A percentile compares a stretch with the other conserved stretches of the same genome.
phyloP scores from a whole-genome alignment of 2,329 filamentous ascomycete genomes.

The Phoma herbarum region DNA sequence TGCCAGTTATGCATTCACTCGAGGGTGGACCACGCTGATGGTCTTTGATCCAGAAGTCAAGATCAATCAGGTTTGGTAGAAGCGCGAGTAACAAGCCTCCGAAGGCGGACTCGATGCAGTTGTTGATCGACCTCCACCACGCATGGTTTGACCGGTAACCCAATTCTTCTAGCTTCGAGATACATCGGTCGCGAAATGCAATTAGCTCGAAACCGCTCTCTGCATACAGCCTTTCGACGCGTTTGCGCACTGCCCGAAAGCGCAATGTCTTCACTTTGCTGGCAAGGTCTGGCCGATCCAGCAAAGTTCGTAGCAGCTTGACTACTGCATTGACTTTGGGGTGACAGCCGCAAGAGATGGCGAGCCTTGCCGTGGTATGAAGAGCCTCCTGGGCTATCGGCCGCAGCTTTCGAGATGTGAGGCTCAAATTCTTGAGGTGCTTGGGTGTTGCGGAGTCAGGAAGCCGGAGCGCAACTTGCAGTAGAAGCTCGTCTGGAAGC shows the following conservation, averaged over 20 bases:
- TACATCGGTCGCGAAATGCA: slow-evolving; percentile 22
- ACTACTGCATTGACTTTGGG: slow-evolving; percentile 30
- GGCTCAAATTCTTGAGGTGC: slow-evolving; percentile 29
- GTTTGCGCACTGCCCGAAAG: slow-evolving; percentile 30
- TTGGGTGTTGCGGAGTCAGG: slow-evolving; percentile 22
- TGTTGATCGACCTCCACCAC: slow-evolving; percentile 31
- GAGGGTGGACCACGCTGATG: slow-evolving; percentile 27
- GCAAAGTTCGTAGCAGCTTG: slow-evolving; percentile 33
- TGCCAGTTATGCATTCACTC: slow-evolving; percentile 32
- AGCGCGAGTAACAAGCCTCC: slow-evolving; percentile 31
- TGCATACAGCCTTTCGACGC: slow-evolving; percentile 24
- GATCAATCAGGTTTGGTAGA: slow-evolving; percentile 30
- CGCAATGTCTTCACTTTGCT: slow-evolving; percentile 29
- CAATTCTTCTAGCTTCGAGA: slow-evolving; percentile 21
- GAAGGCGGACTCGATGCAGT: slow-evolving; percentile 37
- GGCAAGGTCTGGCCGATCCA: slow-evolving; percentile 33
- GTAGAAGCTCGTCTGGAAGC: slow-evolving; percentile 35
- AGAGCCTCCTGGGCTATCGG: slow-evolving; percentile 32
- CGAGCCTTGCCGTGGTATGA: slow-evolving; percentile 27
- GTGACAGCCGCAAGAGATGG: slow-evolving; percentile 26
- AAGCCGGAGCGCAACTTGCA: slow-evolving; percentile 28
- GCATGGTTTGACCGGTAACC: slow-evolving; percentile 22
- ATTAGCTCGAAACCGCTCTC: slow-evolving; percentile 25
- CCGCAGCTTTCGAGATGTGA: slow-evolving; percentile 28
- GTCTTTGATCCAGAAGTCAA: slow-evolving; percentile 35